Conservation (phyloP, 1,284 basidiomycete species). For the Ustilago hordei region DNA sequence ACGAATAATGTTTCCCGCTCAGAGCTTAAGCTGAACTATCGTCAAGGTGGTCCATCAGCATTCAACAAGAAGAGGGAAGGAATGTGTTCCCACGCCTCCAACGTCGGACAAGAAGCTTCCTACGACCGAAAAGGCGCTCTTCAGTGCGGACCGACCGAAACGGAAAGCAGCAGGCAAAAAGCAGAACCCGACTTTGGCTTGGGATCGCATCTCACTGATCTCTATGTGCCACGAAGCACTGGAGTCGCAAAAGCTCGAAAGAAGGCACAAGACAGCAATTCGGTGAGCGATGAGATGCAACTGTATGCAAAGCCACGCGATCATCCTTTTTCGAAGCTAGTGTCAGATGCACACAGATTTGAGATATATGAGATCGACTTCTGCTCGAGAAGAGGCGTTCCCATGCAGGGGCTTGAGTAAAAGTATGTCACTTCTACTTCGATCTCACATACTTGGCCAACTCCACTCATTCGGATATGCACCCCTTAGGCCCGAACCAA, state of each 20-base stretch:
- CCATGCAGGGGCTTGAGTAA: background rate
- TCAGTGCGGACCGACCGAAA: background rate
- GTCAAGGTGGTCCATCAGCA: background rate
- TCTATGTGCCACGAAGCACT: background rate
- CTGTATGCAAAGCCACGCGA: constrained; percentile 1
- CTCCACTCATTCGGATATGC: no score
- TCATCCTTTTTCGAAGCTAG: background rate
- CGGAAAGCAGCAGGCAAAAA: background rate
- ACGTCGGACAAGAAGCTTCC: background rate
- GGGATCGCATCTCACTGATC: constrained; percentile 2
- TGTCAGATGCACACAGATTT: background rate
- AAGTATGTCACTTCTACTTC: no score
- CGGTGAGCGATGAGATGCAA: constrained; percentile 3
- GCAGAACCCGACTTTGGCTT: background rate
- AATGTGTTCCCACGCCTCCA: background rate
- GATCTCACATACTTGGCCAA: no score
- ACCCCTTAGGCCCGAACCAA: no score
- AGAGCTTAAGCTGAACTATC: background rate
- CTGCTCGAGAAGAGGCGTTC: constrained; percentile 6
- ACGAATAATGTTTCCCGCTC: no score
- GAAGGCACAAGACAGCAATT: no score
- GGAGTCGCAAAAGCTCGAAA: background rate
- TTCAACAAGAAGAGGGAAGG: background rate
- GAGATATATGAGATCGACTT: background rate
- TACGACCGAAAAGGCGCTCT: background rate